These are phyloP conservation scores for Russula foetens DNA, from an alignment of 768 basidiomycete species.

Conservation along the genomic window DNA sequence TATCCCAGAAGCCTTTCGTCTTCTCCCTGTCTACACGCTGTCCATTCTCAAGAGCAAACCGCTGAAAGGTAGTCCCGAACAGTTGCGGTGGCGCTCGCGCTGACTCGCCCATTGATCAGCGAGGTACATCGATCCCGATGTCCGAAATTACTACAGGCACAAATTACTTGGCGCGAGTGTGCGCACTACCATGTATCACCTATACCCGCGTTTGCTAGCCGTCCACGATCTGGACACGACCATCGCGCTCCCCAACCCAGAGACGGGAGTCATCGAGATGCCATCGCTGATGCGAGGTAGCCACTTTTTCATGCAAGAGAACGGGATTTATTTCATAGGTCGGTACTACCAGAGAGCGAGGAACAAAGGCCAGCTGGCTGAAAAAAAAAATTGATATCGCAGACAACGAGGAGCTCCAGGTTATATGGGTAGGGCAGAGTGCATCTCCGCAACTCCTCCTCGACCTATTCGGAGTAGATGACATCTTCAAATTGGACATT, in stretches of 20 bases:
- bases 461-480: conserved; percentile 82
- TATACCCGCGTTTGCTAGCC: conserved; percentile 86
- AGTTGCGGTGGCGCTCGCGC: neutral
- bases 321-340: conserved; percentile 94
- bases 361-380: neutral
- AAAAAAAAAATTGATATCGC: neutral
- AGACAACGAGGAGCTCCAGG: conserved; percentile 85
- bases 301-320: conserved; percentile 79
- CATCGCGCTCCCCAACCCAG: conserved; percentile 58
- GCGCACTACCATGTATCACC: conserved; percentile 59
- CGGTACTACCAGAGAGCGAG: conserved; percentile 20
- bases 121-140: conserved; percentile 86
- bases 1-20: conserved; percentile 87
- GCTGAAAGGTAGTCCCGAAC: conserved; percentile 60
- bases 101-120: conserved; percentile 35
- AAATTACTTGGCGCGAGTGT: conserved; percentile 64
- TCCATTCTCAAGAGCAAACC: conserved; percentile 84
- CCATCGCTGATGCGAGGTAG: conserved; percentile 78
- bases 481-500: conserved; percentile 58
- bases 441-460: conserved; percentile 73
- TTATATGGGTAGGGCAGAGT: conserved; percentile 85
- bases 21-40: conserved; percentile 74
- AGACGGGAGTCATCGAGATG: conserved; percentile 49
- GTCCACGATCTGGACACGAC: conserved; percentile 74
- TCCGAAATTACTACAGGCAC: conserved; percentile 80